Evolutionary conservation across 306 rosid species (phyloP).

Genomic region (Arachis hypogaea): DNA sequence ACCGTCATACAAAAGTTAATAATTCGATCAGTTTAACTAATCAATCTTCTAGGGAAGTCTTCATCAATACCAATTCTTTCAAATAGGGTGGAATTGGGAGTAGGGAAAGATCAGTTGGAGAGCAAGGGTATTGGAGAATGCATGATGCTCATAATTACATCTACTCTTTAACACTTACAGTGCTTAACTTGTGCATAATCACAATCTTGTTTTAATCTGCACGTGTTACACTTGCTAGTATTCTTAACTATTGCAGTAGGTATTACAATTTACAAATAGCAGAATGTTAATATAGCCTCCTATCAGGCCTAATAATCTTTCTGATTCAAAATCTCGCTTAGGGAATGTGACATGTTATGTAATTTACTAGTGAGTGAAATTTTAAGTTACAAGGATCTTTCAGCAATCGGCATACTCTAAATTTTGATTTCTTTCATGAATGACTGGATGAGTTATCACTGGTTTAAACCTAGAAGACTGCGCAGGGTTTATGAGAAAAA

Average conservation of each 20-base stretch:
- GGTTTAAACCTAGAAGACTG: slow-evolving; percentile 6
- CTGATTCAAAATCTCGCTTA: no score
- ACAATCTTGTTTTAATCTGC: not conserved
- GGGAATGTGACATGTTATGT: no score
- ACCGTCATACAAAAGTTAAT: slow-evolving; percentile 3
- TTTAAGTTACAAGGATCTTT: no score
- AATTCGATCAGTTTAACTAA: not conserved
- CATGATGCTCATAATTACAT: not conserved
- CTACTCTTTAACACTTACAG: not conserved
- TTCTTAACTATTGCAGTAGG: not conserved
- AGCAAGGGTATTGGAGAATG: slow-evolving; percentile 11
- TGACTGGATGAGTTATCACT: not conserved
- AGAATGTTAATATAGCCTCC: no score
- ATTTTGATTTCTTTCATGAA: slow-evolving; percentile 9
- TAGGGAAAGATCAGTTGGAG: not conserved
- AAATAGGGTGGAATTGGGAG: not conserved
- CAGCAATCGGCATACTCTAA: not conserved
- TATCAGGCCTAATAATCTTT: no score
- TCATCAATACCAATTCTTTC: not conserved
- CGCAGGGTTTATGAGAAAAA: not conserved
- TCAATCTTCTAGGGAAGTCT: not conserved
- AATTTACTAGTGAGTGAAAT: no score
- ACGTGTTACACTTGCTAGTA: not conserved
- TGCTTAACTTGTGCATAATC: not conserved
- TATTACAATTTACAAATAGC: not conserved